These are phyloP conservation scores for Penicillium tannophilum DNA, from an alignment of 495 filamentous ascomycete species.

Conservation along the genomic window DNA sequence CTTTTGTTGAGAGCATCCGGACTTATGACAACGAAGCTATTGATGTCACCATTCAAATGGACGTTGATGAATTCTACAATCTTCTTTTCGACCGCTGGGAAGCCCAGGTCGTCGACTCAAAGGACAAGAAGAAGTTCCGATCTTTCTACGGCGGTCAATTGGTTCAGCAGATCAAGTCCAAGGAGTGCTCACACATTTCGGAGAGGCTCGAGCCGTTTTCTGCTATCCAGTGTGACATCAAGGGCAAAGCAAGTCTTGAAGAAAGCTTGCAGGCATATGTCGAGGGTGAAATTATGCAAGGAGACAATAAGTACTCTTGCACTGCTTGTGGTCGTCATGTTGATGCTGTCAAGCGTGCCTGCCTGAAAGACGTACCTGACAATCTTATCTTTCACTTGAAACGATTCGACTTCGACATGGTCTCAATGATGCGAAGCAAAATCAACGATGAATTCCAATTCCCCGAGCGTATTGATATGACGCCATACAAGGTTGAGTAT, in stretches of 20 bases:
- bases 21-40: conserved; percentile 86
- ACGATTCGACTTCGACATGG: conserved; percentile 92
- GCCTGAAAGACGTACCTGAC: conserved; percentile 90
- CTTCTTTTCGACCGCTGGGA: conserved; percentile 91
- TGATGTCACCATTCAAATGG: conserved; percentile 90
- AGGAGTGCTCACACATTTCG: conserved; percentile 92
- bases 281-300: conserved; percentile 95
- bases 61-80: conserved; percentile 98
- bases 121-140: conserved; percentile 74
- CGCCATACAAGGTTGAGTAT: conserved; percentile 83
- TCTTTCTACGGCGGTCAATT: conserved; percentile 89
- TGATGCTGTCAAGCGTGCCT: conserved; percentile 91
- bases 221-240: conserved; percentile 95
- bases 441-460: conserved; percentile 96
- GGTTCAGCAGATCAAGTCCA: conserved; percentile 92
- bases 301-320: conserved; percentile 98
- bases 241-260: conserved; percentile 80
- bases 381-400: conserved; percentile 97
- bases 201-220: conserved; percentile 89
- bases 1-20: conserved; percentile 71
- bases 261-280: conserved; percentile 94
- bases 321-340: conserved; percentile 87
- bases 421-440: conserved; percentile 81
- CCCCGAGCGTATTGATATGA: conserved; percentile 83
- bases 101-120: conserved; percentile 67